Evolutionary conservation across 257 asterid genomes (phyloP), one percentile per base, ranked within the genome.

Genomic region (Solanum neorickii): DNA sequence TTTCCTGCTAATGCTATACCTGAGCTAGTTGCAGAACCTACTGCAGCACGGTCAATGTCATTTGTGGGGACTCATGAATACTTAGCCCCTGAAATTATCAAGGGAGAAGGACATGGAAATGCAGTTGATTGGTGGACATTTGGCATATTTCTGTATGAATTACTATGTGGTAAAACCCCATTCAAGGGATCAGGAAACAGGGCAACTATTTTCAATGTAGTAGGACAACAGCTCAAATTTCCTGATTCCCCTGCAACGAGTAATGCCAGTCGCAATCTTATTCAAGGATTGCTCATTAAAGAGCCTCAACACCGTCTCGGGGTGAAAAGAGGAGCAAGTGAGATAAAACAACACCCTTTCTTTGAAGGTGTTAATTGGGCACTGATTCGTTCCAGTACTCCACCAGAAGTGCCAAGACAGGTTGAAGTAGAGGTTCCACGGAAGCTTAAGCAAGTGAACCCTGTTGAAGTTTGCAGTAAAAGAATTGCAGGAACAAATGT

Each of bases 61-160:
- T 90, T 90, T 88, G 92, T 90, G 3, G 92, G 92, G 25, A 90
- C 90, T 15, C 92, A 90, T 46, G 92, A 90, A 86, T 90, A 90
- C 82, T 66, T 90, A 13, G 92, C 92, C 87, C 92, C 92, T n/a
- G 92, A 90, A 49, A 90, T 90, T 41, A 90, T 90, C 82, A 90
- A 90, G 88, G 92, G 90, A 83, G 92, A 88, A 86, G 92, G 92
- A n/a, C 92, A 90, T 68, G 92, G 92, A 41, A 90, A 88, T 90
- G 92, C 92, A 65, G 92, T 90, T 77, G 92, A 90, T 80, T 90
- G 92, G 92, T 90, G 92, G 92, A 90, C 92, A 52, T 90, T 88
- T 83, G 92, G 92, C 42, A 90, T 90, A 21, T 90, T 90, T 78
- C 87, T 90, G 49, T 88, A 90, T 11, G 92, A 90, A 84, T 83